Evolutionary conservation across 192 early-diverging fungal species (phyloP).

Genomic region (Linnemannia exigua): DNA sequence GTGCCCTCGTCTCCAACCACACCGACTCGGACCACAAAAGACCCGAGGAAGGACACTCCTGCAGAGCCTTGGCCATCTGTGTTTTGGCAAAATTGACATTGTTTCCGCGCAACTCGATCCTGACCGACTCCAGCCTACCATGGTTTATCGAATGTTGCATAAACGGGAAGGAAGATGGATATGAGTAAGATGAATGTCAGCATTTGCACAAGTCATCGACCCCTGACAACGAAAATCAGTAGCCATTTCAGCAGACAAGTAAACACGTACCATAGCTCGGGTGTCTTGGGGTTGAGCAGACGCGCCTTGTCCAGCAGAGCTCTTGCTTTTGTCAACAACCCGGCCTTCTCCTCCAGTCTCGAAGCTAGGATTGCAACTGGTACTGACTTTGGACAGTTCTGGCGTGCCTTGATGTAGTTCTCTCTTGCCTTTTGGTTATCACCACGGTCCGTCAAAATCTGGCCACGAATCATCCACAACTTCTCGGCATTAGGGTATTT

Average conservation of each 20-base stretch:
- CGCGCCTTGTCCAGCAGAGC: slow-evolving; percentile 89
- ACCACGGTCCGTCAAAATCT: slow-evolving; percentile 78
- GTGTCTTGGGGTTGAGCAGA: slow-evolving; percentile 83
- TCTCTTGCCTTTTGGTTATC: slow-evolving; percentile 76
- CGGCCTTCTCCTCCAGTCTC: slow-evolving; percentile 81
- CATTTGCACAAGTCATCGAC: background rate
- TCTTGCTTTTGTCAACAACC: slow-evolving; percentile 78
- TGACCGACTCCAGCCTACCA: slow-evolving; percentile 75
- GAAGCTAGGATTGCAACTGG: slow-evolving; percentile 88
- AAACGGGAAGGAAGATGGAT: too few relatives aligned
- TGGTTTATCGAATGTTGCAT: background rate
- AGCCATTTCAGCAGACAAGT: background rate
- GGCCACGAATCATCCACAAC: slow-evolving; percentile 95
- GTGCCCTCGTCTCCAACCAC: slow-evolving; percentile 85
- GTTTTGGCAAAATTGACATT: slow-evolving; percentile 78
- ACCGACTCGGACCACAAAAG: slow-evolving; percentile 92
- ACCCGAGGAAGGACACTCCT: slow-evolving; percentile 92
- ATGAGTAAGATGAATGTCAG: too few relatives aligned
- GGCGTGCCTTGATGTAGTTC: slow-evolving; percentile 79
- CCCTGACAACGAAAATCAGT: background rate
- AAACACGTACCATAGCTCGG: slow-evolving; percentile 80
- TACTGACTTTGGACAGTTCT: slow-evolving; percentile 80
- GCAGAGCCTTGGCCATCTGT: slow-evolving; percentile 89
- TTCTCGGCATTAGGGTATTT: slow-evolving; percentile 87
- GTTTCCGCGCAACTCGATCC: slow-evolving; percentile 82